A percentile compares a stretch with the other conserved stretches of the same genome.
These are phyloP conservation scores for Saccharomyces hybrid DNA, from an alignment of 1,139 yeast species.

Conservation along the genomic window DNA sequence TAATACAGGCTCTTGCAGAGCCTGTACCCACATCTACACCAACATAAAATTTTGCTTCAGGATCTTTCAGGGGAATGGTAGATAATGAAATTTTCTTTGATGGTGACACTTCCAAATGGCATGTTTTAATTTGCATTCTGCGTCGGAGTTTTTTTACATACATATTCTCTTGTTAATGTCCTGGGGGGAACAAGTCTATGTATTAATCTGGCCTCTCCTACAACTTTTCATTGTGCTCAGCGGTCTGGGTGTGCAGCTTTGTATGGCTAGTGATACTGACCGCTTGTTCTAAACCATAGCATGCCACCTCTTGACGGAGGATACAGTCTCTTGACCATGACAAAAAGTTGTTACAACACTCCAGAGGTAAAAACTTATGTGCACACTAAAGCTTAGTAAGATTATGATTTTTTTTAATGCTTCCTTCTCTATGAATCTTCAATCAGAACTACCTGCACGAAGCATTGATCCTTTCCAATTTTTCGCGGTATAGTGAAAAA, in stretches of 20 bases:
- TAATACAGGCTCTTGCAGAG: constrained; percentile 88
- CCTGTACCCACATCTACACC: constrained; percentile 99
- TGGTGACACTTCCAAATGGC: background rate
- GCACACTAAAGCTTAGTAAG: background rate
- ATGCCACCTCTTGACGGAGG: no score
- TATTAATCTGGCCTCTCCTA: background rate
- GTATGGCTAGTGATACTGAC: background rate
- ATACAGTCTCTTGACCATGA: no score
- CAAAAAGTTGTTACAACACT: no score
- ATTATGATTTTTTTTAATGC: background rate
- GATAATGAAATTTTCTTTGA: background rate
- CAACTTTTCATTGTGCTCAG: background rate
- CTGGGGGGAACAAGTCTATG: no score
- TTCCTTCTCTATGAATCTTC: no score
- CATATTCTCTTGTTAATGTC: no score
- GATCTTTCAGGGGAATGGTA: background rate
- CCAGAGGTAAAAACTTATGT: no score
- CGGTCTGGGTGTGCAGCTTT: background rate
- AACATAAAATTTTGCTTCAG: constrained; percentile 46
- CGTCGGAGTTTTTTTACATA: background rate
- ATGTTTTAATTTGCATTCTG: background rate
- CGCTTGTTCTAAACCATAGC: no score
- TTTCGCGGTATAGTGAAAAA: background rate
- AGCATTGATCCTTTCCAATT: background rate
- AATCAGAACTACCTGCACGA: no score